Percentiles rank a stretch among this genome's conserved stretches.
phyloP scores from a whole-genome alignment of 176 grass and related monocot genomes.

The Alloteropsis semialata region DNA sequence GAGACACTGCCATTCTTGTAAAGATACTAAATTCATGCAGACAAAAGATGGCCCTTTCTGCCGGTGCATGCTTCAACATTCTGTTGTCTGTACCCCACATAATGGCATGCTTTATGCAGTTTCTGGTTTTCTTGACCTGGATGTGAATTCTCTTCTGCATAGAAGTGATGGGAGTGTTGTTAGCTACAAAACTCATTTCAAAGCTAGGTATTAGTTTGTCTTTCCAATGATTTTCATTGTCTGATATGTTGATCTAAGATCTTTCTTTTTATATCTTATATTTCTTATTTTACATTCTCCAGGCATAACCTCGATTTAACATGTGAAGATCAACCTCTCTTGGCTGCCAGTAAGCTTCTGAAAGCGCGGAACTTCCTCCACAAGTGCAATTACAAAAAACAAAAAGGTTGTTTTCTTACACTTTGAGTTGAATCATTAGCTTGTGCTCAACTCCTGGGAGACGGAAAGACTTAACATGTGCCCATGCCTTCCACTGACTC shows the following conservation, averaged over 20 bases:
- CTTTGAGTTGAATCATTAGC: background rate
- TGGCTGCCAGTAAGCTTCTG: conserved; percentile 36
- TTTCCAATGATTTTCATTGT: background rate
- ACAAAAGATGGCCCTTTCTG: conserved; percentile 57
- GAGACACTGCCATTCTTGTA: conserved; percentile 36
- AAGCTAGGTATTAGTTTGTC: conserved; percentile 49
- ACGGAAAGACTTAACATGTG: background rate
- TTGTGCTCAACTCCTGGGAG: background rate
- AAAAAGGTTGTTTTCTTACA: conserved; percentile 44
- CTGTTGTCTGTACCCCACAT: conserved; percentile 65
- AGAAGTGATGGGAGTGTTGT: conserved; percentile 36
- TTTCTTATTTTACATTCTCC: conserved; percentile 18
- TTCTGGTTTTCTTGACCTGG: conserved; percentile 48
- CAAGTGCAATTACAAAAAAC: conserved; percentile 21
- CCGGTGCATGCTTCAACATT: conserved; percentile 51
- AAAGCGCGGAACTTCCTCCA: conserved; percentile 53
- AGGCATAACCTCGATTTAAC: conserved; percentile 57
- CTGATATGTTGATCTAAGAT: background rate
- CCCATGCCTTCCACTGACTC: background rate
- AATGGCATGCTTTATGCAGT: conserved; percentile 50
- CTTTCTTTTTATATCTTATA: background rate
- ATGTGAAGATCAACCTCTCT: conserved; percentile 43
- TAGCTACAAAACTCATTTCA: conserved; percentile 57
- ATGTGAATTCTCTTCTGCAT: conserved; percentile 49
- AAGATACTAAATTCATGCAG: conserved; percentile 38